phyloP scores from a whole-genome alignment of 495 filamentous ascomycete genomes.

The Astrocystis sublimbata region DNA sequence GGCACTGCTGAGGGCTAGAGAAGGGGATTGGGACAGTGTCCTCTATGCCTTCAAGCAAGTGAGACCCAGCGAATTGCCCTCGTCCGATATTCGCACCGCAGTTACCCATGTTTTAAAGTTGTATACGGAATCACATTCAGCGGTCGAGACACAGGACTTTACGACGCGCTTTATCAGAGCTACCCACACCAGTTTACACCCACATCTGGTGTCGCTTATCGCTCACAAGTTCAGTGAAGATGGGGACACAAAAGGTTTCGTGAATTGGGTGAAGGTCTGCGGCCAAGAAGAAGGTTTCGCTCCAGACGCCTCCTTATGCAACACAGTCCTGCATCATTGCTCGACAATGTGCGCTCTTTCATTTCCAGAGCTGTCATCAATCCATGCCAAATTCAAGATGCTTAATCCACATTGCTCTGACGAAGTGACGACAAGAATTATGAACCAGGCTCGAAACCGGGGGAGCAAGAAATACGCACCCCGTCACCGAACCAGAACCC shows the following conservation, averaged over 20 bases:
- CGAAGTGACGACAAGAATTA: constrained; percentile 38
- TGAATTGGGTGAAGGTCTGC: constrained; percentile 43
- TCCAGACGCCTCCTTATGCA: constrained; percentile 40
- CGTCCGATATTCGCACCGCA: constrained; percentile 27
- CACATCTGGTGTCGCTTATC: constrained; percentile 44
- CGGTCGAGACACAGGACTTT: constrained; percentile 45
- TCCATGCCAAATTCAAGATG: constrained; percentile 36
- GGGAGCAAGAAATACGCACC: neutral
- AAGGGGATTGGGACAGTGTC: constrained; percentile 50
- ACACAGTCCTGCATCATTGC: constrained; percentile 44
- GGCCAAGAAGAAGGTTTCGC: constrained; percentile 28
- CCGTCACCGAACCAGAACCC: constrained; percentile 9
- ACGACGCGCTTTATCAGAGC: constrained; percentile 36
- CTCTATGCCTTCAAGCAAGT: constrained; percentile 33
- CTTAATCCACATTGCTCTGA: constrained; percentile 35
- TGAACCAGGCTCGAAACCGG: constrained; percentile 33
- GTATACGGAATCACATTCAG: constrained; percentile 42
- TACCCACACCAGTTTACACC: constrained; percentile 36
- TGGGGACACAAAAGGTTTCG: constrained; percentile 40
- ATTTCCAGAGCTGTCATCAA: constrained; percentile 37
- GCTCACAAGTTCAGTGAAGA: constrained; percentile 45
- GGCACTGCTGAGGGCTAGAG: constrained; percentile 40
- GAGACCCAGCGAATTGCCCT: neutral
- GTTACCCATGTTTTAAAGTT: constrained; percentile 49
- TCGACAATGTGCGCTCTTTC: constrained; percentile 37